Evolutionary conservation across 1,139 yeast species (phyloP), one percentile per base, ranked within the genome.

Genomic region (Pichia kudriavzevii): DNA sequence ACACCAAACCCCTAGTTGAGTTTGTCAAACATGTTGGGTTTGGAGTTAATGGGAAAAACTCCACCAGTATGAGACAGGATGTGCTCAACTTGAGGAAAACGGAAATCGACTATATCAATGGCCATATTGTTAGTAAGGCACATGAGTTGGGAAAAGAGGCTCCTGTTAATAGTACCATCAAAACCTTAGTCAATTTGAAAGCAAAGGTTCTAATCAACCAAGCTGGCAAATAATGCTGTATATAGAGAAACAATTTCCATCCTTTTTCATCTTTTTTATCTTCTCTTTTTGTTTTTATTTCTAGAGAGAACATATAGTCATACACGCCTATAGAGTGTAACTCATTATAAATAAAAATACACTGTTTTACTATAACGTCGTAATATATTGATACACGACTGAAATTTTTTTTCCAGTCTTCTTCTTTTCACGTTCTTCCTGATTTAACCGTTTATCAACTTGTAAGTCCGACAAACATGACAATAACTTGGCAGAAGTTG

Each of bases 21-120:
- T 43, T 45, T 27, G 51, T 51, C 3, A 31, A 48, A n/a, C 38
- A 51, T 12, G 34, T 46, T 26, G 60, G 60, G 3, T 46, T 47
- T 23, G 35, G 33, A 2, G 22, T 52, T 17, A 53, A 53, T 31
- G 67, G 71, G 0, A 56, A 65, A 31, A 91, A 87, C 58, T 74
- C 80, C 35, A 76, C 93, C 7, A 83, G 95, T 2, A 91, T 88
- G 97, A 69, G 94, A 48, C 85, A 82, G 46, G 97, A 88, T 49
- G 67, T 81, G 2, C 56, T 72, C 30, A 63, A 68, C 43, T 62
- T 75, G 35, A 67, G 76, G 44, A 66, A 64, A 18, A 80, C 94
- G 0, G 98, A 88, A 53, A 71, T 88, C 21, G 80, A 79, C 41
- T 80, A 71, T 55, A 77, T 88, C 41, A 88, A 85, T 53, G 96